Evolutionary conservation across 208 protist species (phyloP).

Genomic region (Wallacemonas sp.): DNA sequence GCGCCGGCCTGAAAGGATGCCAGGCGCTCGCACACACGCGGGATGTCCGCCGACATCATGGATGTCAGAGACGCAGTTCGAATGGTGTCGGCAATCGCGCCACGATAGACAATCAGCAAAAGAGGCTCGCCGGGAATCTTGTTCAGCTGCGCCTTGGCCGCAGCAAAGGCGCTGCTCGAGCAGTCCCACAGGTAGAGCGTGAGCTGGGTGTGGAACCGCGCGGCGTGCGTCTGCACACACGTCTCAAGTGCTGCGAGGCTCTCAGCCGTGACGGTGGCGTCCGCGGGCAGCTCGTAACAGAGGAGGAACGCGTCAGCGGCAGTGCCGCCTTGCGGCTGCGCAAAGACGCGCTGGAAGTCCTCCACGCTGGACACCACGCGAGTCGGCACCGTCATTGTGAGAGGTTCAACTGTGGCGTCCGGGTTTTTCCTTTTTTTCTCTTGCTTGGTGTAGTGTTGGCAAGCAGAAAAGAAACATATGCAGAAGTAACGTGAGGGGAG

Average conservation of each 20-base stretch:
- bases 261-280: constrained; percentile 38
- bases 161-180: constrained; percentile 40
- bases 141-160: constrained; percentile 56
- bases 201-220: constrained; percentile 25
- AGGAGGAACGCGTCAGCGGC: constrained; percentile 48
- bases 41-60: constrained; percentile 28
- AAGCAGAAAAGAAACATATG: constrained; percentile 3
- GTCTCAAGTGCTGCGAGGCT: constrained; percentile 35
- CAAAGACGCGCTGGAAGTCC: constrained; percentile 59
- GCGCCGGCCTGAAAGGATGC: constrained; percentile 50
- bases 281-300: constrained; percentile 65
- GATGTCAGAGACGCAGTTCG: constrained; percentile 28
- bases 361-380: constrained; percentile 46
- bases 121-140: constrained; percentile 55
- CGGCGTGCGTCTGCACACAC: constrained; percentile 26
- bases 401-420: not conserved
- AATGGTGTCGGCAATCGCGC: constrained; percentile 61
- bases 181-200: constrained; percentile 77
- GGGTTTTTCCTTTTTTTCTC: not conserved
- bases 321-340: not conserved
- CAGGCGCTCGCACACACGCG: constrained; percentile 53
- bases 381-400: constrained; percentile 15
- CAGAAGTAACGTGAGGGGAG: too few relatives aligned
- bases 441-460: not conserved
- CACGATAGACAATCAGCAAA: constrained; percentile 55